Evolutionary conservation across 495 filamentous ascomycete species (phyloP).

Genomic region (Penicillium dipodomyicola): DNA sequence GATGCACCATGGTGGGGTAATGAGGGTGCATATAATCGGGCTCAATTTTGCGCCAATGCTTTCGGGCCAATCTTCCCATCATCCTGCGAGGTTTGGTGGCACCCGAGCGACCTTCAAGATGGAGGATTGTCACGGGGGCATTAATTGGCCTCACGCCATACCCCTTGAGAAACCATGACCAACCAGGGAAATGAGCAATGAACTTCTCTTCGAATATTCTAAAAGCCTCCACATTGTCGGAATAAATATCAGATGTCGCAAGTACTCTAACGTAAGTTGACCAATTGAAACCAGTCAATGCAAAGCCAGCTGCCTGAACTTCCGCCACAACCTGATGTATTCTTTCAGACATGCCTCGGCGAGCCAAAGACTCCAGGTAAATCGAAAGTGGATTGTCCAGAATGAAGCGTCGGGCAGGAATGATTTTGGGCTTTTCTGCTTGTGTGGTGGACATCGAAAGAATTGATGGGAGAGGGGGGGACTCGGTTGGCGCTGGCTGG

Average conservation of each 20-base stretch:
- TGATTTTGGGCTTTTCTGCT: conserved; percentile 27
- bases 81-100: conserved; percentile 19
- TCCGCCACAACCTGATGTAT: conserved; percentile 50
- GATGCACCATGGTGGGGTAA: conserved; percentile 53
- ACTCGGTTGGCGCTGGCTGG: background rate
- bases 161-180: conserved; percentile 47
- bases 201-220: conserved; percentile 65
- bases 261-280: conserved; percentile 50
- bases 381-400: conserved; percentile 55
- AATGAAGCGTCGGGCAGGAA: conserved; percentile 55
- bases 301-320: conserved; percentile 61
- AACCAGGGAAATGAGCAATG: conserved; percentile 73
- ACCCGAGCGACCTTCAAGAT: conserved; percentile 24
- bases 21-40: conserved; percentile 48
- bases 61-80: conserved; percentile 29
- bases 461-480: background rate
- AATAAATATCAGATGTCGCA: conserved; percentile 36
- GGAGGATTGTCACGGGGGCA: conserved; percentile 31
- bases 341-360: conserved; percentile 42
- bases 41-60: conserved; percentile 38
- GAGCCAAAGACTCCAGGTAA: conserved; percentile 58
- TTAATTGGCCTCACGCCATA: conserved; percentile 30
- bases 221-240: conserved; percentile 56
- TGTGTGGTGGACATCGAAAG: background rate
- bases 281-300: conserved; percentile 57